These are phyloP conservation scores for Achlya hypogyna DNA, from an alignment of 352 stramenopile genomes.

Conservation along the genomic window DNA sequence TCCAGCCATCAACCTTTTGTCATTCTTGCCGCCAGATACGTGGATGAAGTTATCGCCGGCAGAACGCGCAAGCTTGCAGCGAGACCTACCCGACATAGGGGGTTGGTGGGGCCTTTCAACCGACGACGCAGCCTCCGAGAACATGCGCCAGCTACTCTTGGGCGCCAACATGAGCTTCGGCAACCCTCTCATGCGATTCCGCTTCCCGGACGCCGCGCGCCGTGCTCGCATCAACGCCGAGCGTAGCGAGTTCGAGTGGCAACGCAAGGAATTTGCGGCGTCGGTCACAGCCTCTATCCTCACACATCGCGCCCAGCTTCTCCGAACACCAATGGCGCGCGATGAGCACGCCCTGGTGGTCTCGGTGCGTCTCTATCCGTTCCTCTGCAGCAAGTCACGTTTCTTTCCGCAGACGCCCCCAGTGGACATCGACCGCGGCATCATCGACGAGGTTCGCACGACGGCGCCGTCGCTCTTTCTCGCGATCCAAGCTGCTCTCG, in stretches of 20 bases:
- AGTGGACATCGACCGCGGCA: background rate
- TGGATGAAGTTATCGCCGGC: background rate
- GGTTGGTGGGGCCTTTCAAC: conserved; percentile 17
- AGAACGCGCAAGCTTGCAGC: background rate
- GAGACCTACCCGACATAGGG: background rate
- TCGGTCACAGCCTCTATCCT: conserved; percentile 11
- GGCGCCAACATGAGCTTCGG: conserved; percentile 19
- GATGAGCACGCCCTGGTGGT: conserved; percentile 5
- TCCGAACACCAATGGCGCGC: background rate
- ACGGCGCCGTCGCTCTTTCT: conserved; percentile 5
- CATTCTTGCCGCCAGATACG: background rate
- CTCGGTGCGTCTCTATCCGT: background rate
- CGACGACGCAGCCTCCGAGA: conserved; percentile 16
- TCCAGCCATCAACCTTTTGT: conserved; percentile 2
- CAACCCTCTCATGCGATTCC: conserved; percentile 8
- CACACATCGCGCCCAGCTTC: background rate
- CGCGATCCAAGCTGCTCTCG: conserved; percentile 1
- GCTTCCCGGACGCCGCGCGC: conserved; percentile 5
- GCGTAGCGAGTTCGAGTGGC: background rate
- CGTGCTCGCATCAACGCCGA: background rate
- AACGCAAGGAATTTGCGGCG: background rate
- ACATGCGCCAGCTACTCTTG: conserved; percentile 9
- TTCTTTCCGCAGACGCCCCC: background rate
- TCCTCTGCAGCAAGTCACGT: background rate
- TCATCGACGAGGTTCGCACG: background rate